Base-by-base conservation (phyloP, 495 filamentous ascomycete genomes). In the Halenospora varia region DNA sequence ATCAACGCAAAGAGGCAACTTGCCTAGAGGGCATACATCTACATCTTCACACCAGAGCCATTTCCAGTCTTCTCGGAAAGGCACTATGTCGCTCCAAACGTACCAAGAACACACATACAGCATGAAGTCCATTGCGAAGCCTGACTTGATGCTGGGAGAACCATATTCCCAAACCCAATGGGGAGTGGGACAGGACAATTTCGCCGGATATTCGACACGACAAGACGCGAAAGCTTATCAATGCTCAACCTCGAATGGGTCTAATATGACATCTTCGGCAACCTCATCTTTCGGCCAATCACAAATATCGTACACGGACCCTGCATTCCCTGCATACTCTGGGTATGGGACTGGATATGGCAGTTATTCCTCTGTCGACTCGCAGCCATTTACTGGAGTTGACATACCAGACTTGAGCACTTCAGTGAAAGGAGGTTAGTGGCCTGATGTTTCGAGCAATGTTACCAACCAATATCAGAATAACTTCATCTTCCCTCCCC, bases 141-240 rank as follows among this genome's bases (percentile, higher is more conserved):
- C 40, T 8, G 55, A 49, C 22, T 48, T 57, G 19, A 59, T 65
- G 58, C 51, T 61, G 13, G 58, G 50, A 15, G 53, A 51, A 22
- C 54, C 53, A 44, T 65, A 65, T 46, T 25, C 58, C 9, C 55
- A 61, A 35, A 52, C 50, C 19, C 45, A 55, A 35, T 52, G 18
- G 23, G 9, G 8, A 11, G 20, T 13, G 13, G 46, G 18, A 15
- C 19, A 11, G 20, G 23, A 22, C 15, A 48, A 13, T 20, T 13
- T 35, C 29, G 29, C 29, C 1, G 55, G 59, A 40, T 59, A 59
- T 24, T 61, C 55, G 10, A 59, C 29, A 35, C 29, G 29, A 35
- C 29, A 35, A 41, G 1, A 40, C 42, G 4, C 29, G 29, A 35
- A 35, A 35, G 29, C 6, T 35, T 35, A 35, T 13, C 29, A 35